A percentile compares a stretch with the other conserved stretches of the same genome.
Conservation (phyloP, 2,329 filamentous ascomycete species). For the Phyllosticta citrichinensis region DNA sequence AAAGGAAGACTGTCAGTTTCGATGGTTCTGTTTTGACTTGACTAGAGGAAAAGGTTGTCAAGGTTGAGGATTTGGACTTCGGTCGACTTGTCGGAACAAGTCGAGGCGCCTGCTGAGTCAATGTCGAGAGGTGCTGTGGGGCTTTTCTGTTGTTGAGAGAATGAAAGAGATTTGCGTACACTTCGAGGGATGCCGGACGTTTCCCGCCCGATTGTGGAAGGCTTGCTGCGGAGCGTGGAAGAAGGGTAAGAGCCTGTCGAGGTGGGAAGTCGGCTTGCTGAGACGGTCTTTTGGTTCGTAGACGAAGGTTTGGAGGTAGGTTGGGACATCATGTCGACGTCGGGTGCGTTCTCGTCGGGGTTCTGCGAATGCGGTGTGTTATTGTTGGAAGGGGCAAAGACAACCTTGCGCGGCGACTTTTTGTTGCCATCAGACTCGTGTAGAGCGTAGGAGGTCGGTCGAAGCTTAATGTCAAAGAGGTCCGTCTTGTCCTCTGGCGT, state of each 20-base stretch:
- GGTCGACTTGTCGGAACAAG: background rate
- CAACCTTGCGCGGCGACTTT: constrained; percentile 27
- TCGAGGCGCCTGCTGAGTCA: background rate
- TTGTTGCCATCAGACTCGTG: constrained; percentile 26
- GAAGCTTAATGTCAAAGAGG: constrained; percentile 26
- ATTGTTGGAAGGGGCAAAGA: constrained; percentile 22
- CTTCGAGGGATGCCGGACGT: constrained; percentile 8
- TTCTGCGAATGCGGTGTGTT: constrained; percentile 19
- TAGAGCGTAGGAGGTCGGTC: constrained; percentile 21
- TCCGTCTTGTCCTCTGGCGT: constrained; percentile 16
- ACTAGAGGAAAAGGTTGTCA: background rate
- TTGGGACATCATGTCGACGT: constrained; percentile 17
- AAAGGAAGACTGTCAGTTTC: background rate
- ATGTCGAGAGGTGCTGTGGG: background rate
- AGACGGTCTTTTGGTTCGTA: constrained; percentile 11
- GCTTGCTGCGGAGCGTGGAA: background rate
- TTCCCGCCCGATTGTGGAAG: background rate
- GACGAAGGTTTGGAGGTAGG: constrained; percentile 14
- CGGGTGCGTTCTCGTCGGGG: constrained; percentile 25
- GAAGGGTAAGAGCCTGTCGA: background rate
- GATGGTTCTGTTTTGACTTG: background rate
- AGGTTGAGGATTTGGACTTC: background rate
- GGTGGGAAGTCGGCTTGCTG: background rate
- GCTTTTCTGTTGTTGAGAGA: background rate
- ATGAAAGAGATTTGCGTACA: constrained; percentile 2